Evolutionary conservation across 805 yeast genomes (phyloP), one percentile per base, ranked within the genome.

Genomic region (Spathaspora hagerdaliae): DNA sequence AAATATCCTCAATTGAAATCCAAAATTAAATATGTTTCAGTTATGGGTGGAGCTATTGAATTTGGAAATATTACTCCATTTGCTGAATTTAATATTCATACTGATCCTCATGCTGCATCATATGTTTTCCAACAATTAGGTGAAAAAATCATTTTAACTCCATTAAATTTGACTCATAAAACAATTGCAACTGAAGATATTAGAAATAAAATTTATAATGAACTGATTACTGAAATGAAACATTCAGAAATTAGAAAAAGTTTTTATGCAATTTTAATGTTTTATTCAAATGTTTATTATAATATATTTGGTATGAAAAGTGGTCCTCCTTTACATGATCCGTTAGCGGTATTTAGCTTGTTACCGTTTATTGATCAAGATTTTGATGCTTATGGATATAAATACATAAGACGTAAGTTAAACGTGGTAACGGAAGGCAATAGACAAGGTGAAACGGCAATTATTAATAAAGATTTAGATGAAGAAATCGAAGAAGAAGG

Each of bases 301-400:
- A 36, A 39, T 1, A 44, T 42, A n/a, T 45, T 47, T 31, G 57
- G 55, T 9, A 50, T 51, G 59, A 49, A 50, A 26, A 48, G 58
- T 5, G 92, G 94, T 0, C 90, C 94, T 5, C 88, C 90, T 1
- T 73, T 87, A 1, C 96, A 88, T 62, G 96, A 87, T 60, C 92
- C 94, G 1, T 67, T 86, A 42, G 86, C 95, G 0, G 67, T 85
- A 9, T 78, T 77, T 43, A 81, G 80, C 0, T 55, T 87, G 33
- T 60, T 87, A 42, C 77, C 79, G 15, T 59, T 79, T 42, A 60
- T 69, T 10, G 55, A 51, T 11, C 31, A 49, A 4, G 46, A 50
- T 5, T 58, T 53, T 27, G 54, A 49, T 1, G 47, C 44, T 2
- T 57, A 58, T 46, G 58, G 52, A 26, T 65, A 60, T 45, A 53